These are phyloP conservation scores for Mycothermus thermophilus DNA, from an alignment of 495 filamentous ascomycete genomes.

Conservation along the genomic window DNA sequence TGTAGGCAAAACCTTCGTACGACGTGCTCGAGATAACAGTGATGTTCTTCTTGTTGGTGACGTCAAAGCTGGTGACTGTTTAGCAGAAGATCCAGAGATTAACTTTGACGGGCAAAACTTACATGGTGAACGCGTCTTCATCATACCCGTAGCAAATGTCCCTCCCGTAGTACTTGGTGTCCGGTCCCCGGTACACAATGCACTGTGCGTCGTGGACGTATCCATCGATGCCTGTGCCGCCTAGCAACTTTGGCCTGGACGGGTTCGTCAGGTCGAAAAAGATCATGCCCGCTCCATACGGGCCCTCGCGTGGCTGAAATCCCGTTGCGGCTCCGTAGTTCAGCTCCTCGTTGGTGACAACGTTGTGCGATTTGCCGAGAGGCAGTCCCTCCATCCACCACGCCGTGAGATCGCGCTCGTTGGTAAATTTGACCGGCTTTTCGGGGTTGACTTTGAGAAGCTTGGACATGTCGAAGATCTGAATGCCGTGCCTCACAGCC, in stretches of 20 bases:
- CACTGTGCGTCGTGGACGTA: slow-evolving; percentile 47
- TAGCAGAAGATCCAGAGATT: not conserved
- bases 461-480: slow-evolving; percentile 40
- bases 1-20: slow-evolving; percentile 38
- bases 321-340: slow-evolving; percentile 32
- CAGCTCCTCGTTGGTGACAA: slow-evolving; percentile 34
- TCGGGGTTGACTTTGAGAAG: slow-evolving; percentile 13
- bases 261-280: slow-evolving; percentile 37
- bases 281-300: slow-evolving; percentile 31
- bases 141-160: slow-evolving; percentile 48
- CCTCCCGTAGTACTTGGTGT: slow-evolving; percentile 31
- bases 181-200: slow-evolving; percentile 39
- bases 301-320: slow-evolving; percentile 23
- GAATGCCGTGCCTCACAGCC: slow-evolving; percentile 32
- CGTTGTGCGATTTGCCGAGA: slow-evolving; percentile 34
- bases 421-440: slow-evolving; percentile 18
- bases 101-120: slow-evolving; percentile 1
- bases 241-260: slow-evolving; percentile 32
- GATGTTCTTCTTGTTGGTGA: slow-evolving; percentile 36
- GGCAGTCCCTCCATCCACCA: slow-evolving; percentile 20
- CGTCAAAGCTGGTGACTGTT: slow-evolving; percentile 28
- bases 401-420: slow-evolving; percentile 23
- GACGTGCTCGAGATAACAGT: slow-evolving; percentile 37
- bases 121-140: slow-evolving; percentile 29
- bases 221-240: slow-evolving; percentile 34